A percentile compares a stretch with the other conserved stretches of the same genome.
Evolutionary conservation across 768 basidiomycete species (phyloP).

Genomic region (Asterophora parasitica): DNA sequence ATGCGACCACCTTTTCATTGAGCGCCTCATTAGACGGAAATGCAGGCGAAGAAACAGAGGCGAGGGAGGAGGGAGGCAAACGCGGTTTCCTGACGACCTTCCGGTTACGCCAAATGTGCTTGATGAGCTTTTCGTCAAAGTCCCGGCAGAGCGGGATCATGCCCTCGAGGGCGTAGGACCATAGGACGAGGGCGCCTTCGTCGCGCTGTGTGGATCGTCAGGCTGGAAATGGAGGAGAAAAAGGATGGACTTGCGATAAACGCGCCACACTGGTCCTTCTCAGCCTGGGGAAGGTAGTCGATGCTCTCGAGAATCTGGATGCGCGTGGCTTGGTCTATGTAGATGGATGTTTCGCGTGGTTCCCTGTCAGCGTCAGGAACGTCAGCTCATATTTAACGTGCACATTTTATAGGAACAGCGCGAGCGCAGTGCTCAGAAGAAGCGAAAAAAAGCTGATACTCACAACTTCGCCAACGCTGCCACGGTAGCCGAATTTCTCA

Average conservation of each 20-base stretch:
- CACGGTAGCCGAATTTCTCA: conserved; percentile 71
- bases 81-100: conserved; percentile 19
- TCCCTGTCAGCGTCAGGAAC: conserved; percentile 31
- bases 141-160: conserved; percentile 70
- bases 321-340: conserved; percentile 75
- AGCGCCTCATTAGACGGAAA: conserved; percentile 25
- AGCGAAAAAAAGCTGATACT: conserved; percentile 19
- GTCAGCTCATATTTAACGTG: neutral
- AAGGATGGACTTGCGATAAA: conserved; percentile 50
- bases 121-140: conserved; percentile 76
- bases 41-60: conserved; percentile 7
- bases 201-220: conserved; percentile 40
- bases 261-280: conserved; percentile 87
- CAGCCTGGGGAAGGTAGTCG: conserved; percentile 61
- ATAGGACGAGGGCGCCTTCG: conserved; percentile 76
- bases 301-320: conserved; percentile 80
- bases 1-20: conserved; percentile 28
- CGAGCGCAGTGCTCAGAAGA: neutral
- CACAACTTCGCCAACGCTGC: conserved; percentile 68
- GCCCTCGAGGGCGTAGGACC: conserved; percentile 65
- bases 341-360: conserved; percentile 49
- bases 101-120: conserved; percentile 69
- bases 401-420: no score
- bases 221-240: neutral
- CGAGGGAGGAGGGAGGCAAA: conserved; percentile 10